These are phyloP conservation scores for Annulohypoxylon stygium DNA, from an alignment of 495 filamentous ascomycete species.

Conservation along the genomic window DNA sequence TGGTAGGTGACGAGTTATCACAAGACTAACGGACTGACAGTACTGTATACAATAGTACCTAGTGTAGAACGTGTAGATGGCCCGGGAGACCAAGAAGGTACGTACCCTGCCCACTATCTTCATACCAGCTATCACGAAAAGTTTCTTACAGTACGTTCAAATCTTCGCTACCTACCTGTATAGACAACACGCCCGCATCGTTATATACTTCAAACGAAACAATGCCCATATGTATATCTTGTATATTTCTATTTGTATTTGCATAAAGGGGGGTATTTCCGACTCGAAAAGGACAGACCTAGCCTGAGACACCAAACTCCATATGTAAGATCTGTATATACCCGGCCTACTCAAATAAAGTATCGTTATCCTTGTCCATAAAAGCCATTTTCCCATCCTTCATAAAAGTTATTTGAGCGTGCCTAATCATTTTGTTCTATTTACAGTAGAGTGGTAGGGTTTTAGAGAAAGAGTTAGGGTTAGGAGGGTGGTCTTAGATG, in stretches of 20 bases:
- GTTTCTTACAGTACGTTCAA: no score
- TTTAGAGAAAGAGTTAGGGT: not conserved
- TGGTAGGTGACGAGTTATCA: no score
- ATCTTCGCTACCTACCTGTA: no score
- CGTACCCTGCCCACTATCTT: no score
- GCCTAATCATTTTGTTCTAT: slow-evolving; percentile 22
- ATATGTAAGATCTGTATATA: slow-evolving; percentile 17
- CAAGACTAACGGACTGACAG: no score
- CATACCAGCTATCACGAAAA: no score
- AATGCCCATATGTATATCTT: not conserved
- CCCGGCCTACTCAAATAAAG: slow-evolving; percentile 15
- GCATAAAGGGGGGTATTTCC: slow-evolving; percentile 47
- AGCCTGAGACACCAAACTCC: slow-evolving; percentile 22
- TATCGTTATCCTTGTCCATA: slow-evolving; percentile 9
- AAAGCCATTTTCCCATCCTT: slow-evolving; percentile 21
- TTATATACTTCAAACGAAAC: not conserved
- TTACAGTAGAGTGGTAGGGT: not conserved
- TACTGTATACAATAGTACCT: no score
- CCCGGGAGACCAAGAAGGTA: no score
- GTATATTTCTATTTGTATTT: slow-evolving; percentile 27
- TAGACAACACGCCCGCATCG: no score
- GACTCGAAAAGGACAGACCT: slow-evolving; percentile 16
- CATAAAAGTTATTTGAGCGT: slow-evolving; percentile 14
- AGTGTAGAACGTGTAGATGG: no score
- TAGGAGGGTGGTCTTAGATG: slow-evolving; percentile 46